Evolutionary conservation across 441 rosid genomes (phyloP).

Genomic region (Populus trichocarpa): DNA sequence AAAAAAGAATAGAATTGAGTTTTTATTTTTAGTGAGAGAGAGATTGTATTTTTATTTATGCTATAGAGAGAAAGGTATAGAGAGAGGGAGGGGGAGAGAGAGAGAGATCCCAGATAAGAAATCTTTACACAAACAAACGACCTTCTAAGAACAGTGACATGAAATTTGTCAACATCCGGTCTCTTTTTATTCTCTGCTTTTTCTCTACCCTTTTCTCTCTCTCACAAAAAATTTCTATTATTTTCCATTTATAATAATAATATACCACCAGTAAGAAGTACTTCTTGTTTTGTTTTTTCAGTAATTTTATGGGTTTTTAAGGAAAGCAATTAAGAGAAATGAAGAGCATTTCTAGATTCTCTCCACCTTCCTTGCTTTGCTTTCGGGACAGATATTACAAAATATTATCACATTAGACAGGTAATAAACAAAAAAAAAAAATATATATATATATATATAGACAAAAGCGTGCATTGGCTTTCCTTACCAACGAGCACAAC

Average conservation of each 20-base stretch:
- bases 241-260: not conserved
- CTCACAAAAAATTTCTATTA: not conserved
- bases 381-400: conserved; percentile 23
- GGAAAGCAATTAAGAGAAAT: conserved; percentile 16
- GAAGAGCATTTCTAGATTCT: conserved; percentile 51
- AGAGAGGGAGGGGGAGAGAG: conserved; percentile 25
- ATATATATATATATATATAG: not conserved
- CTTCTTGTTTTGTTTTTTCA: not conserved
- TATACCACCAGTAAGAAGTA: not conserved
- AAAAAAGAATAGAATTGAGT: conserved; percentile 10
- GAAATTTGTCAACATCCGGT: conserved; percentile 97
- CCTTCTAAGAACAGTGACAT: conserved; percentile 85
- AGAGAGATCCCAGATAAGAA: conserved; percentile 71
- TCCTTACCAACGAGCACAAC: conserved; percentile 15
- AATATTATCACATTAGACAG: not conserved
- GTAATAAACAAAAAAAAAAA: not conserved
- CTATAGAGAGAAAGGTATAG: conserved; percentile 17
- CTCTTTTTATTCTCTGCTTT: conserved; percentile 88
- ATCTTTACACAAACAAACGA: conserved; percentile 77
- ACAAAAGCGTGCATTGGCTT: not conserved
- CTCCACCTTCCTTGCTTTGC: conserved; percentile 41
- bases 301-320: conserved; percentile 18
- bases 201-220: conserved; percentile 15
- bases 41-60: conserved; percentile 12
- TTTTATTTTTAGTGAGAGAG: conserved; percentile 11